Percentiles rank a stretch among this genome's conserved stretches.
These are phyloP conservation scores for Metarhizium anisopliae DNA, from an alignment of 2,329 filamentous ascomycete species.

Conservation along the genomic window DNA sequence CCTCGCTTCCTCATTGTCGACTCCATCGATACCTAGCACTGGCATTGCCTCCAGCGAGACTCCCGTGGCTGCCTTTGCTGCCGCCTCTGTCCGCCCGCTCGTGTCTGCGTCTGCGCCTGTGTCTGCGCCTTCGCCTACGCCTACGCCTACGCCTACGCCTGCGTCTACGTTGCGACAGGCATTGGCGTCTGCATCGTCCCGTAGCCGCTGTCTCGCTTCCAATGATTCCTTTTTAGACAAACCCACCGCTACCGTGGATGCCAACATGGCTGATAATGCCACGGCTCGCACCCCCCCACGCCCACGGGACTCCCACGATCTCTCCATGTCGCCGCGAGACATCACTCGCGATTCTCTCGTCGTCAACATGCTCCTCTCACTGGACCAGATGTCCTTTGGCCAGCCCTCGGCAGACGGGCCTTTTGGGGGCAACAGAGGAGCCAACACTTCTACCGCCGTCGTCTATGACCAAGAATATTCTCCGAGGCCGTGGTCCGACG, in stretches of 20 bases:
- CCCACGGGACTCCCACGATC: conserved; percentile 66
- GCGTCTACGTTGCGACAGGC: not conserved
- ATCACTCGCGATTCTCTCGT: conserved; percentile 85
- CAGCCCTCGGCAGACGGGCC: conserved; percentile 21
- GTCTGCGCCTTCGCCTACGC: not conserved
- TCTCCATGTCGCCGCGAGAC: conserved; percentile 68
- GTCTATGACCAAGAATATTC: not conserved
- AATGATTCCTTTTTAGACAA: conserved; percentile 18
- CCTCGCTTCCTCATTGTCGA: not conserved
- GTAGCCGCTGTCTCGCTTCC: conserved; percentile 6
- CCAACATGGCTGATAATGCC: conserved; percentile 18
- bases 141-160: not conserved
- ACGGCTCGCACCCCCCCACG: conserved; percentile 23
- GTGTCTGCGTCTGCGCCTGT: not conserved
- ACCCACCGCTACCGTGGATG: conserved; percentile 9
- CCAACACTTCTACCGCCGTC: conserved; percentile 13
- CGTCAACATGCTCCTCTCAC: conserved; percentile 87
- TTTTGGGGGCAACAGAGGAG: conserved; percentile 6
- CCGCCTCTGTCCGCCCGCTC: not conserved
- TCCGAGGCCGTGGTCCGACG: conserved; percentile 11
- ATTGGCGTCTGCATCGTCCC: conserved; percentile 1
- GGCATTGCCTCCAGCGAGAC: not conserved
- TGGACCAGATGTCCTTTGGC: conserved; percentile 68
- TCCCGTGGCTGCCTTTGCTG: not conserved
- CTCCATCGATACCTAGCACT: not conserved